These are phyloP conservation scores for Metschnikowia arizonensis DNA, from an alignment of 805 yeast genomes.

Conservation along the genomic window DNA sequence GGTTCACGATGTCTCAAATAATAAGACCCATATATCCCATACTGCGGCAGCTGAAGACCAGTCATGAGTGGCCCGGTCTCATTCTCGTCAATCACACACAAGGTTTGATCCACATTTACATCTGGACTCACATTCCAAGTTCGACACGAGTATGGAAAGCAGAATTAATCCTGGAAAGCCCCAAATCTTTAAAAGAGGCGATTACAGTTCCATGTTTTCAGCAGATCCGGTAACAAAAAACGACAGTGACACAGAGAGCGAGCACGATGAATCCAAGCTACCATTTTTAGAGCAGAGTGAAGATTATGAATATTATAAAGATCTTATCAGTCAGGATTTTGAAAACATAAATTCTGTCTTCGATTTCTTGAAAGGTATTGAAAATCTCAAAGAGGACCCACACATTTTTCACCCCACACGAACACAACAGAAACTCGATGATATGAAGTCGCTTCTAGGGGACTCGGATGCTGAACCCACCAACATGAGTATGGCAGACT, in stretches of 20 bases:
- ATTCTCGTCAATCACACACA: background rate
- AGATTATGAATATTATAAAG: background rate
- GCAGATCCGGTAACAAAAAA: background rate
- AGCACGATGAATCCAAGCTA: background rate
- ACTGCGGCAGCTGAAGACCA: background rate
- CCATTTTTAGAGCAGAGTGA: background rate
- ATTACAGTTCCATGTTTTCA: background rate
- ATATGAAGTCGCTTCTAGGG: constrained; percentile 27
- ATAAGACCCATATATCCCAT: background rate
- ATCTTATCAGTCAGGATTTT: background rate
- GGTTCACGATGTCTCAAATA: background rate
- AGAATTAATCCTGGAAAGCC: background rate
- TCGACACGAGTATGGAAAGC: background rate
- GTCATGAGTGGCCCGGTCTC: background rate
- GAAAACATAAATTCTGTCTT: constrained; percentile 8
- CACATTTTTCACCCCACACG: constrained; percentile 19
- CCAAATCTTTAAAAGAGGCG: background rate
- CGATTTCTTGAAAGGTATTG: constrained; percentile 11
- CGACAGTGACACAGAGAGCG: background rate
- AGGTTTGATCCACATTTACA: background rate
- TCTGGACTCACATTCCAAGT: background rate
- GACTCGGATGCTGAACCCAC: constrained; percentile 1
- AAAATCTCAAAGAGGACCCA: background rate
- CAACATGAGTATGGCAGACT: constrained; percentile 9
- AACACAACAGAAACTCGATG: constrained; percentile 34